Evolutionary conservation across 2,329 filamentous ascomycete genomes (phyloP).

Genomic region (Fusarium sp.): DNA sequence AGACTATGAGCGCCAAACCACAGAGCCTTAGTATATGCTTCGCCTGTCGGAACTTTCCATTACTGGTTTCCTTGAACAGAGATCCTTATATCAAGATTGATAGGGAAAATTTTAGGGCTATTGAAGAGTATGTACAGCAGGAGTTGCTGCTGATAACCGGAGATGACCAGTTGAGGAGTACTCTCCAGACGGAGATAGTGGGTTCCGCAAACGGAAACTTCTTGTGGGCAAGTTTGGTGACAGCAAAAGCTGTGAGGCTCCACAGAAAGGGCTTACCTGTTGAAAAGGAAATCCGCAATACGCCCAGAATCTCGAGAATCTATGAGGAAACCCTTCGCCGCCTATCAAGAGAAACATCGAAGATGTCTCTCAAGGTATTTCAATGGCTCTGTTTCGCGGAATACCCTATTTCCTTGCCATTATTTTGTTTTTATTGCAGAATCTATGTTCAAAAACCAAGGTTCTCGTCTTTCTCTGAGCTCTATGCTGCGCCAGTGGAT

Average conservation of each 20-base stretch:
- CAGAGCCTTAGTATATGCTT: not conserved
- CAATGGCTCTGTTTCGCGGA: not conserved
- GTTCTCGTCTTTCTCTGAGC: too few species aligned
- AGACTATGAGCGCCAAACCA: fast-evolving
- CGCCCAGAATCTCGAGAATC: not conserved
- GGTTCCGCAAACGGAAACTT: not conserved
- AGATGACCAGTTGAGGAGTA: not conserved
- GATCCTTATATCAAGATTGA: too few species aligned
- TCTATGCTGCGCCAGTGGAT: too few species aligned
- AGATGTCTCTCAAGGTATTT: not conserved
- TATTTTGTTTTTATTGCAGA: fast-evolving
- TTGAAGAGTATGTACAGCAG: not conserved
- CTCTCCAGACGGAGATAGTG: not conserved
- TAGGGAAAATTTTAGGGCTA: not conserved
- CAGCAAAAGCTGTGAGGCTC: not conserved
- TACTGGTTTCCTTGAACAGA: not conserved
- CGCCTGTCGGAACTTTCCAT: not conserved
- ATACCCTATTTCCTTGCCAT: fast-evolving
- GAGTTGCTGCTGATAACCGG: not conserved
- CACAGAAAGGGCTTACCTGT: not conserved
- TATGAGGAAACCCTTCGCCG: not conserved
- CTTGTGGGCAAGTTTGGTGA: not conserved
- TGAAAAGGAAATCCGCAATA: not conserved
- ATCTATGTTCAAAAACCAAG: too few species aligned
- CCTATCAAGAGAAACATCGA: not conserved